These are phyloP conservation scores for Pelargonium fulgidum DNA, from an alignment of 441 rosid genomes.

Conservation along the genomic window DNA sequence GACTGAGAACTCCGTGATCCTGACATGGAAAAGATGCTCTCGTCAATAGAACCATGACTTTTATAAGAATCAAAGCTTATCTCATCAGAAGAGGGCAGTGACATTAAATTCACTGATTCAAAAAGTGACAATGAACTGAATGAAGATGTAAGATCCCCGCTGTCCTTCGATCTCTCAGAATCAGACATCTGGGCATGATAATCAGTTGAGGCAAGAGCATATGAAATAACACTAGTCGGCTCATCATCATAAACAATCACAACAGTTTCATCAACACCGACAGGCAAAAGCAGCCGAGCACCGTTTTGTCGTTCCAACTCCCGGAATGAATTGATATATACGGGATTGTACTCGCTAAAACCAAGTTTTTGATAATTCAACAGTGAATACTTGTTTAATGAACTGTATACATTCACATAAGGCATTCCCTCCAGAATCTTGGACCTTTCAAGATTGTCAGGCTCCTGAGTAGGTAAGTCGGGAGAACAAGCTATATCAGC, in stretches of 20 bases:
- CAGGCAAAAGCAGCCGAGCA: slow-evolving; percentile 66
- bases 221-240: slow-evolving; percentile 87
- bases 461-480: slow-evolving; percentile 33
- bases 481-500: slow-evolving; percentile 35
- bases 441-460: slow-evolving; percentile 51
- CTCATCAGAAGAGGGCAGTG: slow-evolving; percentile 51
- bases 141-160: slow-evolving; percentile 35
- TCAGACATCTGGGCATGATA: slow-evolving; percentile 53
- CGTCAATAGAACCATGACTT: slow-evolving; percentile 59
- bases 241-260: slow-evolving; percentile 92
- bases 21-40: slow-evolving; percentile 43
- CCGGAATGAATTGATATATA: slow-evolving; percentile 58
- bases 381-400: slow-evolving; percentile 57
- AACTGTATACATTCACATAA: slow-evolving; percentile 59
- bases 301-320: slow-evolving; percentile 59
- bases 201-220: slow-evolving; percentile 64
- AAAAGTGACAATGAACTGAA: slow-evolving; percentile 38
- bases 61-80: slow-evolving; percentile 37
- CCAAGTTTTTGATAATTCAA: slow-evolving; percentile 66
- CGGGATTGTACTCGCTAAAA: slow-evolving; percentile 59
- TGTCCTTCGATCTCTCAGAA: slow-evolving; percentile 45
- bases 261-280: slow-evolving; percentile 68
- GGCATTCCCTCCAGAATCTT: slow-evolving; percentile 66
- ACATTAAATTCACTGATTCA: slow-evolving; percentile 35
- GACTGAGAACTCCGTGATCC: slow-evolving; percentile 53